A percentile compares a stretch with the other conserved stretches of the same genome.
Evolutionary conservation across 1,284 basidiomycete genomes (phyloP).

Genomic region (Cryptococcus hybrid): DNA sequence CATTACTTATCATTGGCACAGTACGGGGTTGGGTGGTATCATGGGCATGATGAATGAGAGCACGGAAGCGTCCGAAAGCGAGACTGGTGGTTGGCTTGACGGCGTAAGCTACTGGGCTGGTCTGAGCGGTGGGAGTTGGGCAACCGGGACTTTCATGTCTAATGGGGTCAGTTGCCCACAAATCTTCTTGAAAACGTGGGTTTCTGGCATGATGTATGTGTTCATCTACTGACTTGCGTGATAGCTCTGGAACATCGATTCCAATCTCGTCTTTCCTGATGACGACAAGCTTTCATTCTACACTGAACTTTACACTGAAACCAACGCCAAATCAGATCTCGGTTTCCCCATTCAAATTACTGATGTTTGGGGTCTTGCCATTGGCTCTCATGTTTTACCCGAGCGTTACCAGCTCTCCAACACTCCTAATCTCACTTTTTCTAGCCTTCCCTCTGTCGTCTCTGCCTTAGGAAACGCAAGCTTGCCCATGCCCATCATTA

Average conservation of each 20-base stretch:
- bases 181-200: conserved; percentile 40
- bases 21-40: conserved; percentile 22
- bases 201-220: neutral
- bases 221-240: neutral
- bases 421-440: conserved; percentile 45
- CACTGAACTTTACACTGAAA: conserved; percentile 42
- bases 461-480: conserved; percentile 29
- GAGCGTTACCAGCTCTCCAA: conserved; percentile 36
- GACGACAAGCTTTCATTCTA: conserved; percentile 51
- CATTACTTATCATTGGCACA: conserved; percentile 1
- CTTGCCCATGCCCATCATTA: conserved; percentile 51
- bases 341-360: conserved; percentile 48
- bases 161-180: conserved; percentile 40
- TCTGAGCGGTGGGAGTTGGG: conserved; percentile 49
- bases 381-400: conserved; percentile 47
- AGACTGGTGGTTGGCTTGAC: conserved; percentile 45
- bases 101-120: conserved; percentile 48
- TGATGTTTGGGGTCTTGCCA: conserved; percentile 47
- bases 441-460: conserved; percentile 27
- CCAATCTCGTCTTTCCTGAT: conserved; percentile 51
- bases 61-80: conserved; percentile 26
- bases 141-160: conserved; percentile 41
- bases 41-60: conserved; percentile 23
- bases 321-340: conserved; percentile 37
- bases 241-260: conserved; percentile 50